phyloP scores from a whole-genome alignment of 495 filamentous ascomycete species.

The Neurospora tetraspora region DNA sequence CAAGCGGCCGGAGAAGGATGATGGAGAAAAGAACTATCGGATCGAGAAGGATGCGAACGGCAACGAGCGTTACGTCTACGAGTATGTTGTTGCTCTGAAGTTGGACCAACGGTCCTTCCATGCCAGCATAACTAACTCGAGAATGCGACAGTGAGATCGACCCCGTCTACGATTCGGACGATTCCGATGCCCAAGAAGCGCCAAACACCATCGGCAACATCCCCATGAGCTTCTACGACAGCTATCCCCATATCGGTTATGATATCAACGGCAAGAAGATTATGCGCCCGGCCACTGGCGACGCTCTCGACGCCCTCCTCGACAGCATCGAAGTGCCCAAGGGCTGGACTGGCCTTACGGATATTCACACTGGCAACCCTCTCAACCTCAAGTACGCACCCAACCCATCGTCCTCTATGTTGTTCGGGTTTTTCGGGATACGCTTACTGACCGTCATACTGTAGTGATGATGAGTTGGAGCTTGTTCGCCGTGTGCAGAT shows the following conservation, averaged over 20 bases:
- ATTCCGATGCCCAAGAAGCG: slow-evolving; percentile 69
- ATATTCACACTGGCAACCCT: slow-evolving; percentile 85
- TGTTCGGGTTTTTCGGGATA: not conserved
- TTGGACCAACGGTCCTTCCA: not conserved
- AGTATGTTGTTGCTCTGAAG: slow-evolving; percentile 21
- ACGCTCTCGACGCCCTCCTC: slow-evolving; percentile 85
- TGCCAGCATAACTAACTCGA: slow-evolving; percentile 5
- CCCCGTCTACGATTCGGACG: slow-evolving; percentile 91
- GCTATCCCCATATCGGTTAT: slow-evolving; percentile 90
- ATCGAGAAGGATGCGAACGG: slow-evolving; percentile 48
- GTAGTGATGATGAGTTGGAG: slow-evolving; percentile 75
- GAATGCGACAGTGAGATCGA: slow-evolving; percentile 69
- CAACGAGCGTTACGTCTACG: slow-evolving; percentile 46
- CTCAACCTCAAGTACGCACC: slow-evolving; percentile 48
- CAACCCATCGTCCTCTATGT: not conserved
- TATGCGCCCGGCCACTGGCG: slow-evolving; percentile 86
- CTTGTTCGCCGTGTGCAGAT: slow-evolving; percentile 80
- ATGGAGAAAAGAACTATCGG: slow-evolving; percentile 45
- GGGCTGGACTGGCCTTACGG: slow-evolving; percentile 94
- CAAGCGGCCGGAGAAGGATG: slow-evolving; percentile 16
- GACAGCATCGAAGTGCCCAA: slow-evolving; percentile 97
- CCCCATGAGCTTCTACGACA: slow-evolving; percentile 85
- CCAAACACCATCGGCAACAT: slow-evolving; percentile 93
- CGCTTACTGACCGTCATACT: not conserved
- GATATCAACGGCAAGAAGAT: slow-evolving; percentile 98